Percentiles rank a stretch among this genome's conserved stretches.
phyloP scores from a whole-genome alignment of 169 alveolate genomes.

The Cystoisospora suis region DNA sequence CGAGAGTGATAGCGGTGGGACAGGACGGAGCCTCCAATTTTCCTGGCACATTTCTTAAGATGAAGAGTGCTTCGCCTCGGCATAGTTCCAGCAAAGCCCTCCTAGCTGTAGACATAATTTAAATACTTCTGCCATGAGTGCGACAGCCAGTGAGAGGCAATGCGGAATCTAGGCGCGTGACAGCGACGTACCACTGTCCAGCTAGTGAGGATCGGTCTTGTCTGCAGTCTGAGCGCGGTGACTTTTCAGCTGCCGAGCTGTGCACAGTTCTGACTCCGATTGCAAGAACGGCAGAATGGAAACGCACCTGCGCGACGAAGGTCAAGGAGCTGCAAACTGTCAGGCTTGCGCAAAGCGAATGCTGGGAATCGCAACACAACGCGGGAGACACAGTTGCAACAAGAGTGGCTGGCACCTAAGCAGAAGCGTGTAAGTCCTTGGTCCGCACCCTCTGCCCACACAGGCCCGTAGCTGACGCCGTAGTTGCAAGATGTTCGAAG shows the following conservation, averaged over 20 bases:
- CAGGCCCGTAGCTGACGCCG: no score
- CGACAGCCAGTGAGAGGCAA: not conserved
- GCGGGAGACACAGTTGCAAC: slow-evolving; percentile 18
- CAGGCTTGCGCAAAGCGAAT: slow-evolving; percentile 14
- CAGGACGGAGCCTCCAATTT: slow-evolving; percentile 17
- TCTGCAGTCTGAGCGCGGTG: not conserved
- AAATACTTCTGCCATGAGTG: no score
- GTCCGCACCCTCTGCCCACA: no score
- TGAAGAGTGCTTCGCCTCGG: slow-evolving; percentile 42
- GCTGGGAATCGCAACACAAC: not conserved
- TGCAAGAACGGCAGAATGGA: not conserved
- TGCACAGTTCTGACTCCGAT: no score
- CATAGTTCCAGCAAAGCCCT: slow-evolving; percentile 42
- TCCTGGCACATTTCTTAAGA: slow-evolving; percentile 43
- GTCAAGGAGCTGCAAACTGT: slow-evolving; percentile 46
- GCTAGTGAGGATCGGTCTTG: not conserved
- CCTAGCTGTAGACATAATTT: slow-evolving; percentile 35
- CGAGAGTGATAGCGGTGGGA: slow-evolving; percentile 45
- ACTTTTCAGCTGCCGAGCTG: no score
- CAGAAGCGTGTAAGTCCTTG: no score
- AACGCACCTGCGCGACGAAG: slow-evolving; percentile 30
- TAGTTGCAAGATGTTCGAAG: no score
- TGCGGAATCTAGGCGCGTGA: not conserved
- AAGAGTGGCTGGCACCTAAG: no score
- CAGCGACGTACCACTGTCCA: not conserved